Base-by-base conservation (phyloP, 345 rosid species). In the Citrus unshiu region DNA sequence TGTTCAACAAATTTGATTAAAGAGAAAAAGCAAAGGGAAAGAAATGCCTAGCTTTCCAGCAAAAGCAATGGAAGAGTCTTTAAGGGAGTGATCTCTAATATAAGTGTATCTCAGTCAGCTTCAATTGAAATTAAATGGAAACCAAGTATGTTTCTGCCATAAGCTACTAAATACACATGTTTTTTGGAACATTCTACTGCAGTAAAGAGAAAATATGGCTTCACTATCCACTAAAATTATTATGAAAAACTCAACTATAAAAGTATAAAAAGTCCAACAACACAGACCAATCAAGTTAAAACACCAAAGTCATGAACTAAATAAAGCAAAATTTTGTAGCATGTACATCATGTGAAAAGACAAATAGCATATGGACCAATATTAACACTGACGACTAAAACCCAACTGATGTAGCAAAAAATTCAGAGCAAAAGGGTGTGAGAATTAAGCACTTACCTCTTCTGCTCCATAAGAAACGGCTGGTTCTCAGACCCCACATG, bases 381-480 rank as follows among this genome's bases (percentile, higher is more conserved):
- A 51, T 14, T 51, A 40, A 56, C 62, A 29, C 43, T 43, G 62
- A 71, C 25, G n/a, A 24, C 18, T 68, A 43, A 39, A 68, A 25
- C 65, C 56, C 72, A 68, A 70, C 8, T 56, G 57, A 76, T 21
- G 39, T 1, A 27, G 56, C 27, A 6, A 62, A 70, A 78, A 73
- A 16, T 46, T 51, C 7, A 29, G 72, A 65, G 67, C 5, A 18
- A 27, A 57, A 9, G 22, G 10, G 5, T 12, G 13, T 27, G 32
- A 46, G 64, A 74, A 39, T 29, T n/a, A 49, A n/a, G 67, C 13
- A 49, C 40, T 67, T 51, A 83, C 92, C 85, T 85, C 82, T 85
- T 89, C 75, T 86, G 90, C 65, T 79, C 85, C 87, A 68, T 83
- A 27, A 91, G 74, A 70, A 91, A 88, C 35, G 90, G 88, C 46